Percentiles rank a stretch among this genome's conserved stretches.
phyloP scores from a whole-genome alignment of 2,329 filamentous ascomycete genomes.

The Fusarium robinianum region DNA sequence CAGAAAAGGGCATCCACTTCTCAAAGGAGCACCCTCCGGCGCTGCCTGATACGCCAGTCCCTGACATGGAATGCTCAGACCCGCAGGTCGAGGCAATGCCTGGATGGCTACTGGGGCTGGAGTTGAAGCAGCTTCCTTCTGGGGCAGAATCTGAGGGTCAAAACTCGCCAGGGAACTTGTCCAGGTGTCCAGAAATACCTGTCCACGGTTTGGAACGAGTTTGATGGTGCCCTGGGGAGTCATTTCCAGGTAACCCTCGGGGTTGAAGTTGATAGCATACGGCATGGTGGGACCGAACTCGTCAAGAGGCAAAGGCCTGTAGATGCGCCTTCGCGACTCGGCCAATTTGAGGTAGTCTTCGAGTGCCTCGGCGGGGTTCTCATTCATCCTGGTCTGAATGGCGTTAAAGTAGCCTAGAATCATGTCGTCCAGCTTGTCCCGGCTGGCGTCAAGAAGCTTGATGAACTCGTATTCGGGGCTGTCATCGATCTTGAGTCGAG shows the following conservation, averaged over 20 bases:
- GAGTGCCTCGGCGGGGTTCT: neutral
- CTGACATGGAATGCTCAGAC: neutral
- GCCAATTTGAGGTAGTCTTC: conserved; percentile 5
- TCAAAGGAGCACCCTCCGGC: neutral
- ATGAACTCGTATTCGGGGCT: conserved; percentile 3
- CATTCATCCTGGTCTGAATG: neutral
- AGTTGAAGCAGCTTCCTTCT: neutral
- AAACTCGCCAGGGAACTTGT: neutral
- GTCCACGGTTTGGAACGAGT: neutral
- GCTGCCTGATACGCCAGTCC: neutral
- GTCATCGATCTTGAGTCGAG: neutral
- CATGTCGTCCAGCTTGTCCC: neutral
- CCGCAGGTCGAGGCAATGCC: conserved; percentile 1
- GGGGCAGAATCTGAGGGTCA: neutral
- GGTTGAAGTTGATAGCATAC: neutral
- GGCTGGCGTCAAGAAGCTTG: neutral
- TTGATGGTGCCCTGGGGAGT: neutral
- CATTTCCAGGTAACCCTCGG: conserved; percentile 1
- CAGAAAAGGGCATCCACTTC: neutral
- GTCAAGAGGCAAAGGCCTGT: conserved; percentile 11
- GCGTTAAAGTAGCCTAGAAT: neutral
- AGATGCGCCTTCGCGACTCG: conserved; percentile 9
- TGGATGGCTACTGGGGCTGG: conserved; percentile 1
- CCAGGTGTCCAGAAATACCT: neutral
- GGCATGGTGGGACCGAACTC: conserved; percentile 11